Percentiles rank a stretch among this genome's conserved stretches.
phyloP scores from a whole-genome alignment of 2,329 filamentous ascomycete species.

The Hymenoscyphus fraxineus region DNA sequence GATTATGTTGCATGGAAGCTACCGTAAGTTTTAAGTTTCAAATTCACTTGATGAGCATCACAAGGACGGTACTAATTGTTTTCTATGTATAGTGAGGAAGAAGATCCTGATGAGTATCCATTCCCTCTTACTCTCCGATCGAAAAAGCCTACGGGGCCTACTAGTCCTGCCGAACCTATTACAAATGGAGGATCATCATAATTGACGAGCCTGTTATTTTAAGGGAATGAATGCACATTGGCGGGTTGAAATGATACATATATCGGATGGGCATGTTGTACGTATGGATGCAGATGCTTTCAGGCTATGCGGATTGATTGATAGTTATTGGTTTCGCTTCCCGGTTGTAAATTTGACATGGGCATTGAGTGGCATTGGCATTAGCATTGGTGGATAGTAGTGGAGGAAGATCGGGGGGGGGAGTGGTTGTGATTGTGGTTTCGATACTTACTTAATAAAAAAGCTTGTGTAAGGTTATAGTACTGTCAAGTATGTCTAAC shows the following conservation, averaged over 20 bases:
- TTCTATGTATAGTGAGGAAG: slow-evolving; percentile 66
- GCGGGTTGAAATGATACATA: neutral
- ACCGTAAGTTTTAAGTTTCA: slow-evolving; percentile 64
- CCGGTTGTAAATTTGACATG: no score
- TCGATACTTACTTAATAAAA: no score
- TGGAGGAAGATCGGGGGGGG: no score
- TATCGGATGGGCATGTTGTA: no score
- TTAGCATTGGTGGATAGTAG: no score
- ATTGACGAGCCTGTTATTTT: neutral
- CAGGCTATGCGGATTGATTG: no score
- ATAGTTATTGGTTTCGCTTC: no score
- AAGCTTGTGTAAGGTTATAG: no score
- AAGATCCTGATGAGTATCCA: slow-evolving; percentile 77
- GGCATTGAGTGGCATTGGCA: no score
- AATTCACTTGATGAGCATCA: neutral
- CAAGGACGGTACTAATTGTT: slow-evolving; percentile 19
- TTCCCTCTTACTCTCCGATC: slow-evolving; percentile 64
- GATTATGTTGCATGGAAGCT: slow-evolving; percentile 98
- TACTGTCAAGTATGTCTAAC: no score
- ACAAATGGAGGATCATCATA: slow-evolving; percentile 11
- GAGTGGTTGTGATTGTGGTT: no score
- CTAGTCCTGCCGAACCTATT: slow-evolving; percentile 29
- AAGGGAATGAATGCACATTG: neutral
- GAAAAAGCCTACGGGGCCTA: slow-evolving; percentile 36
- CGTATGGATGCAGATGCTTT: no score